Percentiles rank a stretch among this genome's conserved stretches.
Evolutionary conservation across 768 basidiomycete genomes (phyloP).

Genomic region (Amanita pseudoporphyria): DNA sequence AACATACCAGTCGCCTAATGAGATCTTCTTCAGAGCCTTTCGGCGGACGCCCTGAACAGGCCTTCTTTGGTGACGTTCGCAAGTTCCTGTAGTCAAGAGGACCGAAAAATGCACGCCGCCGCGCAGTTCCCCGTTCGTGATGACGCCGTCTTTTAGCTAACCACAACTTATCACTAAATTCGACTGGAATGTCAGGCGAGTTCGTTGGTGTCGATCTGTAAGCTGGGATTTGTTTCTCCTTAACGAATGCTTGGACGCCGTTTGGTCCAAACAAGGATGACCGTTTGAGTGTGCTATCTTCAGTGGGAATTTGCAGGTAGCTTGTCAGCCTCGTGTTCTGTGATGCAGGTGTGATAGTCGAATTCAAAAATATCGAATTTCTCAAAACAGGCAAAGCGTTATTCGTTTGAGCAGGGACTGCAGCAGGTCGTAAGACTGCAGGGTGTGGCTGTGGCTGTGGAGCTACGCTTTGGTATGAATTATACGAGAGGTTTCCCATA

Average conservation of each 20-base stretch:
- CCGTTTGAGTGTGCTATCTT: background rate
- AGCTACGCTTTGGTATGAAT: no score
- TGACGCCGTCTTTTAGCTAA: background rate
- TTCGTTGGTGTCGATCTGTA: background rate
- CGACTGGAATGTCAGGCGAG: background rate
- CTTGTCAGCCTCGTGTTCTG: background rate
- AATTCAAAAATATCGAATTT: background rate
- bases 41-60: background rate
- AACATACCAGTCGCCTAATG: constrained; percentile 6
- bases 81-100: background rate
- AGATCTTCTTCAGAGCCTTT: constrained; percentile 11
- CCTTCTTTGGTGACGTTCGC: constrained; percentile 9
- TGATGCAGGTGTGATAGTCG: background rate
- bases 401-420: no score
- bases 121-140: background rate
- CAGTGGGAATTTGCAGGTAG: background rate
- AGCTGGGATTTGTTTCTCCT: background rate
- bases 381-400: background rate
- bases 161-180: background rate
- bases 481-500: no score
- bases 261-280: constrained; percentile 1
- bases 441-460: background rate
- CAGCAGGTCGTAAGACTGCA: background rate
- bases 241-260: background rate
- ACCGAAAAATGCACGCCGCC: background rate